phyloP scores from a whole-genome alignment of 805 yeast species.

The Candida krabiensis region DNA sequence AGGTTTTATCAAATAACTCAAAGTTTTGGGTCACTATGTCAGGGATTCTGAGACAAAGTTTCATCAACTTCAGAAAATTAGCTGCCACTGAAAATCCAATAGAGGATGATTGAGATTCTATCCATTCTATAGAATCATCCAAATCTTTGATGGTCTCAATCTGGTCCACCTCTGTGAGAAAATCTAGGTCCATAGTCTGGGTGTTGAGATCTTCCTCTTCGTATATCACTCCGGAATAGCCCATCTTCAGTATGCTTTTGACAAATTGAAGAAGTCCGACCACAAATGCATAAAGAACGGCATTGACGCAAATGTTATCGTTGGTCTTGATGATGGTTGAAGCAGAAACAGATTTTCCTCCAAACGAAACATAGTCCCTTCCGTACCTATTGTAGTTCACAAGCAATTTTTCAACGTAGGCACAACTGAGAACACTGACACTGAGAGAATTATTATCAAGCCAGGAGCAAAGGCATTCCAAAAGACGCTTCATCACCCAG shows the following conservation, averaged over 20 bases:
- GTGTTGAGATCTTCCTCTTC: conserved; percentile 78
- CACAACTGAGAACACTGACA: conserved; percentile 75
- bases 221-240: conserved; percentile 56
- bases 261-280: conserved; percentile 57
- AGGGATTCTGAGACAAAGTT: conserved; percentile 8
- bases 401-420: conserved; percentile 47
- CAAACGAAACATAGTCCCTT: conserved; percentile 4
- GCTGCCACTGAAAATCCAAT: conserved; percentile 15
- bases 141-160: conserved; percentile 28
- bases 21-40: conserved; percentile 5
- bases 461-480: conserved; percentile 68
- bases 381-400: conserved; percentile 15
- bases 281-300: conserved; percentile 50
- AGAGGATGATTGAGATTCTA: conserved; percentile 20
- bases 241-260: conserved; percentile 45
- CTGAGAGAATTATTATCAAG: conserved; percentile 69
- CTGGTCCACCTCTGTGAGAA: conserved; percentile 26
- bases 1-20: conserved; percentile 11
- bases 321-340: conserved; percentile 7
- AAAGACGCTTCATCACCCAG: conserved; percentile 53
- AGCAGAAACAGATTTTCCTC: background rate
- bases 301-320: conserved; percentile 42
- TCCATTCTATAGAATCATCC: conserved; percentile 35
- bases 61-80: conserved; percentile 14
- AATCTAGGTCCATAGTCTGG: conserved; percentile 55